phyloP scores from a whole-genome alignment of 768 basidiomycete genomes.

The Kondoa malvinella region DNA sequence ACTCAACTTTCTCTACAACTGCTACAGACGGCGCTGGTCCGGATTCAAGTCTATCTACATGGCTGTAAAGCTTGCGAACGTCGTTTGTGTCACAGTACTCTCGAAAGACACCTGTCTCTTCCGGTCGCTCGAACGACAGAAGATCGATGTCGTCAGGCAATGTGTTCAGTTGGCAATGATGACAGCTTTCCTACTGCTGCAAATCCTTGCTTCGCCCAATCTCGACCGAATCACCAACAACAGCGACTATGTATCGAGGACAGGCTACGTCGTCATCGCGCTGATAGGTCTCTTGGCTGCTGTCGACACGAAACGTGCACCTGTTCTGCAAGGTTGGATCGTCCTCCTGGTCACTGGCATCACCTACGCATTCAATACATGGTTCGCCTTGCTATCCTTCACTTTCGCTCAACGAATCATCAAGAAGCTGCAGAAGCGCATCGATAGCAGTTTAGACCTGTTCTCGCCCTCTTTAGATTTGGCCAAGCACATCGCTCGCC shows the following conservation, averaged over 20 bases:
- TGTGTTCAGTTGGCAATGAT: constrained; percentile 38
- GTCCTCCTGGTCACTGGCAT: constrained; percentile 44
- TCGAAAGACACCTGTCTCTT: constrained; percentile 56
- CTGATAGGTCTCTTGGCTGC: constrained; percentile 48
- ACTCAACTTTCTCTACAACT: constrained; percentile 53
- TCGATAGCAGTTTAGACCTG: constrained; percentile 67
- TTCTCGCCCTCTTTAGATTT: constrained; percentile 49
- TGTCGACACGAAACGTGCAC: constrained; percentile 40
- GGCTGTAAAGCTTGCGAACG: constrained; percentile 47
- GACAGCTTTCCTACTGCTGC: constrained; percentile 42
- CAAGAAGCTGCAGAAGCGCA: constrained; percentile 39
- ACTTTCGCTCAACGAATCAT: constrained; percentile 41
- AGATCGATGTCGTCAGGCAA: constrained; percentile 47
- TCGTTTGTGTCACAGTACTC: constrained; percentile 50
- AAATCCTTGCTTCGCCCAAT: constrained; percentile 18
- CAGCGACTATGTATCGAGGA: constrained; percentile 44
- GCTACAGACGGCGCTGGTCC: constrained; percentile 53
- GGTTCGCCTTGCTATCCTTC: constrained; percentile 49
- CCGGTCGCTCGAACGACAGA: constrained; percentile 39
- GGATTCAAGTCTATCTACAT: constrained; percentile 31
- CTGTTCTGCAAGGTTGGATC: constrained; percentile 46
- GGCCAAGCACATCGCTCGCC: constrained; percentile 42
- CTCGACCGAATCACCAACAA: constrained; percentile 21
- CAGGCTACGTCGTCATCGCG: constrained; percentile 53
- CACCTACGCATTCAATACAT: constrained; percentile 47